Evolutionary conservation across 805 yeast genomes (phyloP).

Genomic region (Hanseniaspora clermontiae): DNA sequence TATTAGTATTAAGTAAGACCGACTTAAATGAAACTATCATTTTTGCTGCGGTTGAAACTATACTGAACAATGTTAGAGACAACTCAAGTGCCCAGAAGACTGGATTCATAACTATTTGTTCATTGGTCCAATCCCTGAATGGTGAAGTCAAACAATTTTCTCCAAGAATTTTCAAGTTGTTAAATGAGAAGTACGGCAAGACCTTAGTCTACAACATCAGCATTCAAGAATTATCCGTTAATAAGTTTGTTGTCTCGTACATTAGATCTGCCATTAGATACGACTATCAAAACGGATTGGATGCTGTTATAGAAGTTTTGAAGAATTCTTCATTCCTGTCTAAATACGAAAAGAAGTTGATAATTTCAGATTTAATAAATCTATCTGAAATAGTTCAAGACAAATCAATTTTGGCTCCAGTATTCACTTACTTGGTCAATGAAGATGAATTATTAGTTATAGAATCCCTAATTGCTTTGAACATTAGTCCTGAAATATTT

Average conservation of each 20-base stretch:
- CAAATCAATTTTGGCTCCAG: conserved; percentile 29
- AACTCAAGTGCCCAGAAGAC: conserved; percentile 30
- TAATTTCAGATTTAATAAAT: conserved; percentile 31
- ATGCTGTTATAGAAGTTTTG: conserved; percentile 29
- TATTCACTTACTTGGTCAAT: conserved; percentile 31
- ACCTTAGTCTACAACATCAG: conserved; percentile 17
- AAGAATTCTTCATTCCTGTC: conserved; percentile 25
- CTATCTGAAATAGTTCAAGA: conserved; percentile 30
- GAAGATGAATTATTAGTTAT: conserved; percentile 30
- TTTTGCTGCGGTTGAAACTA: conserved; percentile 49
- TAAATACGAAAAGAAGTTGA: conserved; percentile 28
- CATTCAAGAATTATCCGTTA: conserved; percentile 25
- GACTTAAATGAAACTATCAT: conserved; percentile 33
- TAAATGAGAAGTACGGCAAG: conserved; percentile 20
- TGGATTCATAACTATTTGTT: conserved; percentile 37
- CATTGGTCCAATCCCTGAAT: conserved; percentile 37
- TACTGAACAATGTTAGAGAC: conserved; percentile 35
- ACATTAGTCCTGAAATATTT: conserved; percentile 33
- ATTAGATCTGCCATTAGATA: conserved; percentile 34
- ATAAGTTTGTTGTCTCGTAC: conserved; percentile 35
- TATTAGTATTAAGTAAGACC: conserved; percentile 51
- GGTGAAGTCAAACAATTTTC: conserved; percentile 34
- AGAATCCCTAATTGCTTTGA: conserved; percentile 28
- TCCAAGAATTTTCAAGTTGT: conserved; percentile 28
- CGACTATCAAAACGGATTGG: conserved; percentile 29